phyloP scores from a whole-genome alignment of 2,329 filamentous ascomycete genomes.

The Fusarium duplospermum region DNA sequence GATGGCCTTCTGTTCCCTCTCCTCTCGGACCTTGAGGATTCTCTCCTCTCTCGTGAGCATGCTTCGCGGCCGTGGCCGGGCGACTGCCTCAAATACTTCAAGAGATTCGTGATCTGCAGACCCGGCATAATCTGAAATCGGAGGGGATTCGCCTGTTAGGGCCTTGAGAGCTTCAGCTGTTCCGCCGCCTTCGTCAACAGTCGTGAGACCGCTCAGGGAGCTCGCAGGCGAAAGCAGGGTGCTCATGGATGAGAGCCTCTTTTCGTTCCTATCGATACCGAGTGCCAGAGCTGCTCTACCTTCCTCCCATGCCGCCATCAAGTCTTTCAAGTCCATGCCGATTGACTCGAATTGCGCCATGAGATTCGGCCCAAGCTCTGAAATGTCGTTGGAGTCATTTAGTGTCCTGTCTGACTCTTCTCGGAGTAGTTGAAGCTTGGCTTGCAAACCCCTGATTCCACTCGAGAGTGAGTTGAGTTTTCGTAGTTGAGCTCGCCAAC shows the following conservation, averaged over 20 bases:
- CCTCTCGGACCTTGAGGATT: slow-evolving; percentile 87
- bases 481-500: slow-evolving; percentile 86
- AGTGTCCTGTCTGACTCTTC: slow-evolving; percentile 88
- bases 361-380: slow-evolving; percentile 81
- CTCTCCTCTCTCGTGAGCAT: slow-evolving; percentile 86
- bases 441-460: slow-evolving; percentile 90
- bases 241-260: slow-evolving; percentile 73
- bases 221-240: slow-evolving; percentile 67
- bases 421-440: slow-evolving; percentile 90
- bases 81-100: slow-evolving; percentile 92
- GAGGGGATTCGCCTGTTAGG: slow-evolving; percentile 77
- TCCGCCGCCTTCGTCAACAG: slow-evolving; percentile 64
- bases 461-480: slow-evolving; percentile 90
- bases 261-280: slow-evolving; percentile 85
- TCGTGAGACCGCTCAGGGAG: slow-evolving; percentile 76
- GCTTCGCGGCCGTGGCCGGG: slow-evolving; percentile 75
- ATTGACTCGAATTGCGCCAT: slow-evolving; percentile 96
- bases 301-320: slow-evolving; percentile 88
- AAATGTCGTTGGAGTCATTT: slow-evolving; percentile 77
- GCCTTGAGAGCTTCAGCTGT: slow-evolving; percentile 75
- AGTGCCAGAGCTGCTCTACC: slow-evolving; percentile 85
- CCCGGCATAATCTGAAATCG: slow-evolving; percentile 63
- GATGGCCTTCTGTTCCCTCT: slow-evolving; percentile 79
- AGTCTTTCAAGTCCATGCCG: slow-evolving; percentile 82
- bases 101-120: slow-evolving; percentile 74